Evolutionary conservation across 2,329 filamentous ascomycete species (phyloP).

Genomic region (Talaromyces sp.): DNA sequence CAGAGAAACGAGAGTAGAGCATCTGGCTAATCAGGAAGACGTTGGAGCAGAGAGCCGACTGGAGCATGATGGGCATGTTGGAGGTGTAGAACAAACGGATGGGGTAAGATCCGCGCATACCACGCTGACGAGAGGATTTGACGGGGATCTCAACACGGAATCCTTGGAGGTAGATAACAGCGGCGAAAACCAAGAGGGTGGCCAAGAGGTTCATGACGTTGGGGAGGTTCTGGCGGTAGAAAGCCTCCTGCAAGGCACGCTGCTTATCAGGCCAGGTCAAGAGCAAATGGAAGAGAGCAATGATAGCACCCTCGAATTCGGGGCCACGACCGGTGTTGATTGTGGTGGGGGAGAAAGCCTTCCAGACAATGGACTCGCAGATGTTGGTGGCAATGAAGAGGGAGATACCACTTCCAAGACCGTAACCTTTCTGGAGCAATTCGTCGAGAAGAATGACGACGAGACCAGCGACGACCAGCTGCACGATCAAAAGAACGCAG

Average conservation of each 20-base stretch:
- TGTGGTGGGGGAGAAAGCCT: slow-evolving; percentile 97
- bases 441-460: slow-evolving; percentile 99
- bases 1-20: slow-evolving; percentile 97
- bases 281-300: slow-evolving; percentile 94
- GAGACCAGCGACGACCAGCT: slow-evolving; percentile 94
- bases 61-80: slow-evolving; percentile 99
- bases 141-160: slow-evolving; percentile 99
- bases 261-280: slow-evolving; percentile 99
- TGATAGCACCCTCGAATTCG: slow-evolving; percentile 97
- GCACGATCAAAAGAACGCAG: slow-evolving; percentile 95
- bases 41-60: slow-evolving; percentile 97
- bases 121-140: slow-evolving; percentile 98
- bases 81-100: slow-evolving; percentile 99
- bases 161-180: slow-evolving; percentile 98
- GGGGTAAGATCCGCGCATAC: slow-evolving; percentile 96
- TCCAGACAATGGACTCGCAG: slow-evolving; percentile 99
- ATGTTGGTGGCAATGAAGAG: slow-evolving; percentile 99
- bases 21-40: slow-evolving; percentile 99
- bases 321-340: slow-evolving; percentile 99
- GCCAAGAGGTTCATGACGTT: slow-evolving; percentile 99
- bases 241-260: slow-evolving; percentile 94
- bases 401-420: slow-evolving; percentile 95
- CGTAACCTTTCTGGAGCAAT: slow-evolving; percentile 98
- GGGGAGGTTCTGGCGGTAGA: slow-evolving; percentile 98
- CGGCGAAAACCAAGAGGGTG: slow-evolving; percentile 87